These are phyloP conservation scores for Anastatica hierochuntica DNA, from an alignment of 345 rosid species.

Conservation along the genomic window DNA sequence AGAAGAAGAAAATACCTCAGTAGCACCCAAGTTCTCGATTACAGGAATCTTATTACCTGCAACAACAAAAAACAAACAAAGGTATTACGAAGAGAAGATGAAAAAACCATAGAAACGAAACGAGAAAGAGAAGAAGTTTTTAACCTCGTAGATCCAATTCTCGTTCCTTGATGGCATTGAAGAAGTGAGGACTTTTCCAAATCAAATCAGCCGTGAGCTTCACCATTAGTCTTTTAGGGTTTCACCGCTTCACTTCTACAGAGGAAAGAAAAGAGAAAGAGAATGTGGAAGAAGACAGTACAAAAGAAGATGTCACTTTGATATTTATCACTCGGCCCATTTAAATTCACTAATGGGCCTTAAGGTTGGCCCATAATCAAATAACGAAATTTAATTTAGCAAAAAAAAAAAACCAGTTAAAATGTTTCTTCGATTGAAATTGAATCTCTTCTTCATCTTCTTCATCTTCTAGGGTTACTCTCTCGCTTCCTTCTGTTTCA, in stretches of 20 bases:
- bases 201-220: slow-evolving; percentile 95
- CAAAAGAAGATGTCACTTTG: not conserved
- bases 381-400: not conserved
- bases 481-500: slow-evolving; percentile 6
- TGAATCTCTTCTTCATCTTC: slow-evolving; percentile 1
- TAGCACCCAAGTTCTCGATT: slow-evolving; percentile 96
- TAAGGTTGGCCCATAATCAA: slow-evolving; percentile 21
- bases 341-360: no score
- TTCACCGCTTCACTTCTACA: slow-evolving; percentile 8
- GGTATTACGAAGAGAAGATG: not conserved
- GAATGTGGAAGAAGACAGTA: not conserved
- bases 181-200: slow-evolving; percentile 98
- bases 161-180: slow-evolving; percentile 94
- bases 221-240: slow-evolving; percentile 57
- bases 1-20: slow-evolving; percentile 47
- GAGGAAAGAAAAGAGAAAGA: slow-evolving; percentile 4
- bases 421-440: no score
- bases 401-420: no score
- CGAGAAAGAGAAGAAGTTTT: not conserved
- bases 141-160: slow-evolving; percentile 95
- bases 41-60: slow-evolving; percentile 94
- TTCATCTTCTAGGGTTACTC: slow-evolving; percentile 13
- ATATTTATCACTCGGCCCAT: slow-evolving; percentile 10
- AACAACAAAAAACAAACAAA: not conserved
- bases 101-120: not conserved